Conservation (phyloP, 768 basidiomycete species). For the Boletus sp. region DNA sequence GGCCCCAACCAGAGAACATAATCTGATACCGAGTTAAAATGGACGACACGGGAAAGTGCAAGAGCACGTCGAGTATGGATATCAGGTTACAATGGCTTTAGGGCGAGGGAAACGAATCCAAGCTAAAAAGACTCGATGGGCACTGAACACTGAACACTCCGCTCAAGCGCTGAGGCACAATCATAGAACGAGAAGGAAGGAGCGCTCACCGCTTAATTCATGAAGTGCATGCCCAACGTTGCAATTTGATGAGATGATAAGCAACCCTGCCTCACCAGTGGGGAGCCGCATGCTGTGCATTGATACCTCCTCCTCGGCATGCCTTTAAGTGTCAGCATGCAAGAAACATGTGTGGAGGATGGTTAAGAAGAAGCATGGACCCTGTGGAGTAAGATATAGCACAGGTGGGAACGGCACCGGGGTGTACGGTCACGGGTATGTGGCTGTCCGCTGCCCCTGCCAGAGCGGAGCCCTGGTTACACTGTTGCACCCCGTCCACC, state of each 20-base stretch:
- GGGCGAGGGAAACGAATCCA: background rate
- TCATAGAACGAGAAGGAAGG: background rate
- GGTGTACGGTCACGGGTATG: no score
- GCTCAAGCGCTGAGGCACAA: background rate
- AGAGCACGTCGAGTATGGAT: no score
- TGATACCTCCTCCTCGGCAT: background rate
- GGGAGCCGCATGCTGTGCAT: background rate
- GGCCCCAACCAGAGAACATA: background rate
- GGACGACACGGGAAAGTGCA: background rate
- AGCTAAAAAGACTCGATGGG: background rate
- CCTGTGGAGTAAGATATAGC: background rate
- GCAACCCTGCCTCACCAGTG: background rate
- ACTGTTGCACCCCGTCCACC: no score
- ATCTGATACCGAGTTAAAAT: background rate
- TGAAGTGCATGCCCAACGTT: background rate
- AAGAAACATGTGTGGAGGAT: background rate
- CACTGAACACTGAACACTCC: background rate
- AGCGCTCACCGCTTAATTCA: background rate
- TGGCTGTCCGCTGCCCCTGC: no score
- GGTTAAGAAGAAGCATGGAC: background rate
- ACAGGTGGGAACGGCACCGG: no score
- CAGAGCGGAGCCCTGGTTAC: no score
- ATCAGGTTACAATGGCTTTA: background rate
- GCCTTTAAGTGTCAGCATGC: no score
- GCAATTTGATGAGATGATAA: background rate